Conservation (phyloP, 768 basidiomycete species). For the Rhodosporidiobolus sp. region DNA sequence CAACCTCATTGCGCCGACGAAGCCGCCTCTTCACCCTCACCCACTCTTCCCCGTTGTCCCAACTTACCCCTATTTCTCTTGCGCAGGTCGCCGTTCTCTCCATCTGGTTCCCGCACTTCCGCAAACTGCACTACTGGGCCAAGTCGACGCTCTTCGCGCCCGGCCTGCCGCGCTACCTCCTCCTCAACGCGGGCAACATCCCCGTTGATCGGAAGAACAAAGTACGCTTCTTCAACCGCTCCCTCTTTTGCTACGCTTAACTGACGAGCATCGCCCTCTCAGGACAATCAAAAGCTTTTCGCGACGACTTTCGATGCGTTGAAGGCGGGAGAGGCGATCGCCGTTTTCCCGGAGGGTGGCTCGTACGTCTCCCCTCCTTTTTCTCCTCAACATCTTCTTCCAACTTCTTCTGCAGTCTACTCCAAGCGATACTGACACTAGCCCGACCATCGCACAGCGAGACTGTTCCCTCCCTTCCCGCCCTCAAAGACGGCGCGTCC, state of each 20-base stretch:
- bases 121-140: constrained; percentile 79
- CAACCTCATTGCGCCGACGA: constrained; percentile 52
- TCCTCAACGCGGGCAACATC: constrained; percentile 90
- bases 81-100: constrained; percentile 42
- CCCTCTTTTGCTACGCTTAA: neutral
- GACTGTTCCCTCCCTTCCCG: constrained; percentile 88
- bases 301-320: constrained; percentile 84
- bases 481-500: constrained; percentile 79
- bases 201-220: constrained; percentile 90
- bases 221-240: neutral
- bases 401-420: no score
- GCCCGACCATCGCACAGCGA: constrained; percentile 54
- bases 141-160: constrained; percentile 87
- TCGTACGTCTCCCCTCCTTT: constrained; percentile 62
- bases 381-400: neutral
- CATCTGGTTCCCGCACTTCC: constrained; percentile 72
- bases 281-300: constrained; percentile 84
- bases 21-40: neutral
- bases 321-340: constrained; percentile 73
- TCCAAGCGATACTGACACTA: constrained; percentile 19
- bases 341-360: constrained; percentile 93
- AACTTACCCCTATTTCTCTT: constrained; percentile 24
- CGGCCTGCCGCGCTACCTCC: constrained; percentile 66
- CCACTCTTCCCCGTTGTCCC: constrained; percentile 20
- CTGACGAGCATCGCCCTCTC: neutral